These are phyloP conservation scores for Fonsecaea erecta DNA, from an alignment of 2,329 filamentous ascomycete species.

Conservation along the genomic window DNA sequence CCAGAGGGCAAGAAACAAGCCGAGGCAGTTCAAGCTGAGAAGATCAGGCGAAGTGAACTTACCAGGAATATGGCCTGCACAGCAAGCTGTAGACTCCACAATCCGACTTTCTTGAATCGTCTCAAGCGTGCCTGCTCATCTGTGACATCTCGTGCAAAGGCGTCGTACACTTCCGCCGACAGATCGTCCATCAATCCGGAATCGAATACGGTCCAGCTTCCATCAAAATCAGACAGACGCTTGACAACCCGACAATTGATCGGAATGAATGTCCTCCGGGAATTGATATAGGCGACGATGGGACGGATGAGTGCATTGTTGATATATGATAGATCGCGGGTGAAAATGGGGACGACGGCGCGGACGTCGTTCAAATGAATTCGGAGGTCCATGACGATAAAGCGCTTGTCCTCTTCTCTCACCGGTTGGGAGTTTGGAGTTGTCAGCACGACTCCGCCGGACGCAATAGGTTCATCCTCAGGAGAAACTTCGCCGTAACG, in stretches of 20 bases:
- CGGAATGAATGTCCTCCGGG: slow-evolving; percentile 90
- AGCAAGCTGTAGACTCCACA: slow-evolving; percentile 92
- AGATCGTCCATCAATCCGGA: slow-evolving; percentile 92
- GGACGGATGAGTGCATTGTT: slow-evolving; percentile 94
- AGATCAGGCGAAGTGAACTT: slow-evolving; percentile 40
- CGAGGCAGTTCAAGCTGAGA: neutral
- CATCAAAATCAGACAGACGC: slow-evolving; percentile 84
- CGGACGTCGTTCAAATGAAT: slow-evolving; percentile 94
- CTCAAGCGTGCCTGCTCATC: slow-evolving; percentile 85
- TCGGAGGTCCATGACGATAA: slow-evolving; percentile 91
- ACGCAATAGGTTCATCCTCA: slow-evolving; percentile 6
- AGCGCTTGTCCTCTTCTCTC: slow-evolving; percentile 68
- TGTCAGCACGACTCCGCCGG: slow-evolving; percentile 28
- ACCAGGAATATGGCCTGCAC: slow-evolving; percentile 94
- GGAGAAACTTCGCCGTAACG: slow-evolving; percentile 9
- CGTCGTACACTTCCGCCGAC: slow-evolving; percentile 87
- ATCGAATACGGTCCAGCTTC: slow-evolving; percentile 92
- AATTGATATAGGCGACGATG: slow-evolving; percentile 98
- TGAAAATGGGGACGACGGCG: slow-evolving; percentile 90
- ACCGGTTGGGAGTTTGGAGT: slow-evolving; percentile 13
- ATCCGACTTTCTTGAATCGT: slow-evolving; percentile 90
- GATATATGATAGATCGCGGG: slow-evolving; percentile 87
- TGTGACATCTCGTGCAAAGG: slow-evolving; percentile 88
- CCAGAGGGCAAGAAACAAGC: neutral
- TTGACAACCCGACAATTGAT: slow-evolving; percentile 95